A percentile compares a stretch with the other conserved stretches of the same genome.
These are phyloP conservation scores for Kwoniella europaea DNA, from an alignment of 768 basidiomycete genomes.

Conservation along the genomic window DNA sequence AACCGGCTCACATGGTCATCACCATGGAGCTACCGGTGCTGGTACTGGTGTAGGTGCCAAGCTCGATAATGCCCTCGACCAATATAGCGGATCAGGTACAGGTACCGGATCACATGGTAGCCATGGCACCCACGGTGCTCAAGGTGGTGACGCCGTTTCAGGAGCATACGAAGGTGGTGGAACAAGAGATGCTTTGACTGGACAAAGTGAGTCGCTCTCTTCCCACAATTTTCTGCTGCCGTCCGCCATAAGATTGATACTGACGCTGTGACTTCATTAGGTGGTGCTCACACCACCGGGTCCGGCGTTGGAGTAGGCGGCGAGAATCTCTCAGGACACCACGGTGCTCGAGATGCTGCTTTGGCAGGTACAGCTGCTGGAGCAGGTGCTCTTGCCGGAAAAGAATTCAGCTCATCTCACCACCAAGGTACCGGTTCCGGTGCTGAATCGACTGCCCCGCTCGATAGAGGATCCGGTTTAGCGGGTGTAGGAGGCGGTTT, in stretches of 20 bases:
- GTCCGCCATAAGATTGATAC: neutral
- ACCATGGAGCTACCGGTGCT: constrained; percentile 3
- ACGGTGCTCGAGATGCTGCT: constrained; percentile 27
- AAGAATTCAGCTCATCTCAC: neutral
- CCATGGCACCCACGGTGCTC: constrained; percentile 1
- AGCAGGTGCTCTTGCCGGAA: constrained; percentile 29
- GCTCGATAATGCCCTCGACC: constrained; percentile 29
- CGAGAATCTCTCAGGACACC: constrained; percentile 32
- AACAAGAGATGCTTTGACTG: constrained; percentile 43
- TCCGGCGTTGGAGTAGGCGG: constrained; percentile 43
- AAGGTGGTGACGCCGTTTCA: constrained; percentile 30
- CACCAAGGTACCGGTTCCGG: constrained; percentile 4
- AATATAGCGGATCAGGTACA: constrained; percentile 11
- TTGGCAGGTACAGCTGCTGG: constrained; percentile 40
- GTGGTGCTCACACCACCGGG: constrained; percentile 42
- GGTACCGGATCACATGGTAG: neutral
- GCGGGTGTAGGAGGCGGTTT: constrained; percentile 16
- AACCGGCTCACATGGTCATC: constrained; percentile 7
- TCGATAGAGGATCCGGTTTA: constrained; percentile 17
- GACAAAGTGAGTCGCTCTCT: constrained; percentile 44
- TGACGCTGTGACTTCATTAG: constrained; percentile 14
- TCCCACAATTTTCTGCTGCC: neutral
- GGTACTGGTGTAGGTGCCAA: constrained; percentile 13
- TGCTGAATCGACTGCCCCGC: constrained; percentile 12
- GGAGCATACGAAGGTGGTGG: constrained; percentile 48